Conservation (phyloP, 2,329 filamentous ascomycete genomes). For the Xylaria sp. region DNA sequence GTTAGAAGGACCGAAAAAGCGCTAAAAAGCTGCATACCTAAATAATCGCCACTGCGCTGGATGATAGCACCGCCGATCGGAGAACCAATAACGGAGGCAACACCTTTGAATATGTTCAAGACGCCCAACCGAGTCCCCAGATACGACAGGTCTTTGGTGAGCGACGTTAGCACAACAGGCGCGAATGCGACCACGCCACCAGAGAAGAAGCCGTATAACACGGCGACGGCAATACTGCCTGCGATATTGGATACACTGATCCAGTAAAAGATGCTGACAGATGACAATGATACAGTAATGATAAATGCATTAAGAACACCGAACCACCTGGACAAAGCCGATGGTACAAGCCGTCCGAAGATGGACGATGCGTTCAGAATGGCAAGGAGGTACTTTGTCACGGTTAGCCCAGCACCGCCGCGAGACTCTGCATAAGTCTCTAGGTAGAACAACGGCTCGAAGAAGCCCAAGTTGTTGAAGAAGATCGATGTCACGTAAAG, state of each 20-base stretch:
- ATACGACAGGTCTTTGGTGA: slow-evolving; percentile 48
- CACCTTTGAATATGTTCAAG: slow-evolving; percentile 44
- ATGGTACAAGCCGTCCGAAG: slow-evolving; percentile 55
- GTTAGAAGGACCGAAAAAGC: slow-evolving; percentile 37
- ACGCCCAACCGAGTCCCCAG: slow-evolving; percentile 54
- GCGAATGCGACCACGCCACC: slow-evolving; percentile 52
- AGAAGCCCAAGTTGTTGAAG: slow-evolving; percentile 29
- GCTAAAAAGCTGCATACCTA: slow-evolving; percentile 41
- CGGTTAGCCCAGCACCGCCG: slow-evolving; percentile 21
- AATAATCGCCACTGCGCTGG: slow-evolving; percentile 32
- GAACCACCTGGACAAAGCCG: slow-evolving; percentile 49
- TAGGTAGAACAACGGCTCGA: slow-evolving; percentile 27
- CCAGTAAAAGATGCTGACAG: slow-evolving; percentile 48
- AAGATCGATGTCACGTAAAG: slow-evolving; percentile 26
- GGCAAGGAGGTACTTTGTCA: slow-evolving; percentile 54
- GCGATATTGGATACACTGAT: slow-evolving; percentile 44
- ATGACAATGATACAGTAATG: slow-evolving; percentile 43
- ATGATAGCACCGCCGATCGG: slow-evolving; percentile 50
- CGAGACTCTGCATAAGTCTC: slow-evolving; percentile 22
- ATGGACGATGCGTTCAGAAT: slow-evolving; percentile 58
- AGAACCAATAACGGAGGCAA: slow-evolving; percentile 45
- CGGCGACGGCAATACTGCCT: slow-evolving; percentile 49
- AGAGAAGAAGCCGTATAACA: slow-evolving; percentile 54
- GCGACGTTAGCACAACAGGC: slow-evolving; percentile 48
- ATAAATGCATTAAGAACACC: slow-evolving; percentile 50